Evolutionary conservation across 768 basidiomycete genomes (phyloP).

Genomic region (Hemileccinum rubropunctum): DNA sequence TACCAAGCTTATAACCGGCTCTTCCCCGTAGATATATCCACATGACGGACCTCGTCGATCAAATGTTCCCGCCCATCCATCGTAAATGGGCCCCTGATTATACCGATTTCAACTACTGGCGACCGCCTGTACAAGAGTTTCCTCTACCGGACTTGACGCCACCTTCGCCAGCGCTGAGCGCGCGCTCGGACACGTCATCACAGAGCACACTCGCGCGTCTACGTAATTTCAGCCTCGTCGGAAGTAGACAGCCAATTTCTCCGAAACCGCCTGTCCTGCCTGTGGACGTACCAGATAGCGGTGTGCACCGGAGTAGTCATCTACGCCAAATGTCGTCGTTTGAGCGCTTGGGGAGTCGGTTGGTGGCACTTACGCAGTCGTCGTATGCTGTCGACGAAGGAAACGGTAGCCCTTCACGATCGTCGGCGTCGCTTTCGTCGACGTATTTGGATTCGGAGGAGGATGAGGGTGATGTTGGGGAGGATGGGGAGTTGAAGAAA

Average conservation of each 20-base stretch:
- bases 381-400: conserved; percentile 28
- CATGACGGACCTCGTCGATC: conserved; percentile 99
- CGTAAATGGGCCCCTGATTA: conserved; percentile 86
- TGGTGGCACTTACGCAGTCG: conserved; percentile 47
- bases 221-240: conserved; percentile 75
- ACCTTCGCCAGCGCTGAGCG: conserved; percentile 91
- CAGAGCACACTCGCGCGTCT: conserved; percentile 71
- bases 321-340: conserved; percentile 75
- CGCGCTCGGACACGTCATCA: conserved; percentile 83
- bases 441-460: conserved; percentile 55
- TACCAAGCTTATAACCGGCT: too few species aligned
- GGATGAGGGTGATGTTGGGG: conserved; percentile 35
- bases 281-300: conserved; percentile 13
- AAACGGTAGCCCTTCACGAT: conserved; percentile 48
- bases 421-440: conserved; percentile 51
- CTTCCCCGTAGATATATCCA: conserved; percentile 75
- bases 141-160: conserved; percentile 78
- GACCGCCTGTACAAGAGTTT: conserved; percentile 72
- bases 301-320: conserved; percentile 38
- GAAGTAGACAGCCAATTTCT: conserved; percentile 38
- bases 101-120: conserved; percentile 98
- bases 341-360: conserved; percentile 62
- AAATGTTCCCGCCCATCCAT: conserved; percentile 97
- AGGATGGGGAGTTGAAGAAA: conserved; percentile 40
- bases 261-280: conserved; percentile 15